phyloP scores from a whole-genome alignment of 1,139 yeast genomes.

The Yamadazyma oceani region DNA sequence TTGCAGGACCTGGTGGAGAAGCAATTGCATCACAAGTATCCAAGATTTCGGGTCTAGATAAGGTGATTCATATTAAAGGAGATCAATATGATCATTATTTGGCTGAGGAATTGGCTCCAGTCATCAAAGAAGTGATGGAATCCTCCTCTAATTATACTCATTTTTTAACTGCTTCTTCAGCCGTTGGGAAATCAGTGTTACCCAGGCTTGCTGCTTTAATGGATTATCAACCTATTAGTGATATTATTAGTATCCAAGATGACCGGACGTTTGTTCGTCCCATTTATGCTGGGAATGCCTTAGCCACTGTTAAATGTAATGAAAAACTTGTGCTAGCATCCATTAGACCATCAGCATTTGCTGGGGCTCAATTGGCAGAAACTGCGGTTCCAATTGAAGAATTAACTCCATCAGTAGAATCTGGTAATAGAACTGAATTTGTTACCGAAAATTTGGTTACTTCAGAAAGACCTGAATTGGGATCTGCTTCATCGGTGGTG shows the following conservation, averaged over 20 bases:
- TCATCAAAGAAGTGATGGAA: slow-evolving; percentile 49
- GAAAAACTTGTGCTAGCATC: slow-evolving; percentile 71
- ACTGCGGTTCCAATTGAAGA: slow-evolving; percentile 52
- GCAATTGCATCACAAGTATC: slow-evolving; percentile 38
- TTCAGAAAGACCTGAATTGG: slow-evolving; percentile 89
- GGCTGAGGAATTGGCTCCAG: slow-evolving; percentile 68
- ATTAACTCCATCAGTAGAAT: slow-evolving; percentile 32
- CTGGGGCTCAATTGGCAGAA: slow-evolving; percentile 48
- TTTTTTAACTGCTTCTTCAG: slow-evolving; percentile 77
- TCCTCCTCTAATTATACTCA: slow-evolving; percentile 50
- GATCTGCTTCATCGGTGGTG: slow-evolving; percentile 76
- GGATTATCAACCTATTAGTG: slow-evolving; percentile 87
- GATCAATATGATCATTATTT: slow-evolving; percentile 53
- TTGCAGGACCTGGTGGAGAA: slow-evolving; percentile 56
- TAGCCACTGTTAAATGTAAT: slow-evolving; percentile 73
- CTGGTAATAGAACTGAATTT: slow-evolving; percentile 50
- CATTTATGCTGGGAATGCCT: slow-evolving; percentile 93
- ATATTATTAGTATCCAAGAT: slow-evolving; percentile 66
- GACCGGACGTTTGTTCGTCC: slow-evolving; percentile 84
- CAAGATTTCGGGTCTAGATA: slow-evolving; percentile 39
- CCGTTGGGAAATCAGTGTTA: slow-evolving; percentile 82
- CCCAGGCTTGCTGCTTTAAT: slow-evolving; percentile 86
- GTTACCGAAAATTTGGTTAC: slow-evolving; percentile 70
- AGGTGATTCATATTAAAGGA: slow-evolving; percentile 53
- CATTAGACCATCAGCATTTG: slow-evolving; percentile 83